These are phyloP conservation scores for Amaranthus hypochondriacus DNA, from an alignment of 148 eudicot species.

Conservation along the genomic window DNA sequence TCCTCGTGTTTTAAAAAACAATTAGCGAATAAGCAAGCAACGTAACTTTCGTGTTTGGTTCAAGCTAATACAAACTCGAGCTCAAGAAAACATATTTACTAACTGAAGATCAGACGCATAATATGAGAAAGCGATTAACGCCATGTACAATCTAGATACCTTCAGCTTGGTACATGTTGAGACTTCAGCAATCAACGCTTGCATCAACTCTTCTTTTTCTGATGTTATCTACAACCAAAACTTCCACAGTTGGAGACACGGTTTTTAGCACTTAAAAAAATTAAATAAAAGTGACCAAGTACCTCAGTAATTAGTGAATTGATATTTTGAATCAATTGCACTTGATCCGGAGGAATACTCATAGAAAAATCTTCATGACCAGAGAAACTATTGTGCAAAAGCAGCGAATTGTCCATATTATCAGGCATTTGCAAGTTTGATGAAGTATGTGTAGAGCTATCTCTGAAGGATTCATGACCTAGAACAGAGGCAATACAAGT, in stretches of 20 bases:
- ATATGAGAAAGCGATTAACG: not conserved
- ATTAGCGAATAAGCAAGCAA: not conserved
- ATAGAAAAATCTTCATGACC: slow-evolving; percentile 45
- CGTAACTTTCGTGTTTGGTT: not conserved
- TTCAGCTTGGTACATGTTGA: slow-evolving; percentile 59
- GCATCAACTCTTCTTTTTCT: slow-evolving; percentile 78
- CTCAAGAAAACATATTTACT: not conserved
- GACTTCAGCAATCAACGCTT: slow-evolving; percentile 61
- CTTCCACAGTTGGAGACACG: slow-evolving; percentile 8
- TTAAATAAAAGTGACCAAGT: slow-evolving; percentile 8
- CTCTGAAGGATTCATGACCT: slow-evolving; percentile 19
- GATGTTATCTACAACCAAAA: slow-evolving; percentile 53
- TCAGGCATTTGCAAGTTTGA: slow-evolving; percentile 35
- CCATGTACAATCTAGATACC: slow-evolving; percentile 36
- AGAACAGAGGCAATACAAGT: not conserved
- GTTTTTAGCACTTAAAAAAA: not conserved
- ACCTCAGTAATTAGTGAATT: slow-evolving; percentile 80
- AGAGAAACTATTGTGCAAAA: slow-evolving; percentile 35
- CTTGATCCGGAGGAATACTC: slow-evolving; percentile 77
- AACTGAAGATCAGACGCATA: not conserved
- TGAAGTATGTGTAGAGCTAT: slow-evolving; percentile 24
- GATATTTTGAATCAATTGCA: slow-evolving; percentile 69
- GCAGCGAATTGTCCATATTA: slow-evolving; percentile 28
- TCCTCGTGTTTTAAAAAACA: no score
- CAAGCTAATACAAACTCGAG: no score